A percentile compares a stretch with the other conserved stretches of the same genome.
Evolutionary conservation across 805 yeast species (phyloP).

Genomic region (Wickerhamiella alocasiicola): DNA sequence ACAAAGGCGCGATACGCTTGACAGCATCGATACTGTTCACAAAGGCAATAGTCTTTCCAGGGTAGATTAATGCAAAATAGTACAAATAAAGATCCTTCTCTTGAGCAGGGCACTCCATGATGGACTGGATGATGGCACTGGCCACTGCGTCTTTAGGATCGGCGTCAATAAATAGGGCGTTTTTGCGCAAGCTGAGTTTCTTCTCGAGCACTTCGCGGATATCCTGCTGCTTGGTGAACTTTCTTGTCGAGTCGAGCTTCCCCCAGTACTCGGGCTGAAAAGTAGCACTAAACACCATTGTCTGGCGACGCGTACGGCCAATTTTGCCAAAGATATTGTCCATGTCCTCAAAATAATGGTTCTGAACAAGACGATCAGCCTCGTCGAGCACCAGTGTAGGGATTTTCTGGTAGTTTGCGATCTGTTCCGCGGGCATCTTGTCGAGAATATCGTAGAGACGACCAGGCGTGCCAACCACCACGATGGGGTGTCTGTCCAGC

Average conservation of each 20-base stretch:
- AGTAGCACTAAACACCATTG: conserved; percentile 90
- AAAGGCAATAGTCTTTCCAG: conserved; percentile 81
- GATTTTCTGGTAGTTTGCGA: conserved; percentile 31
- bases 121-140: conserved; percentile 62
- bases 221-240: conserved; percentile 32
- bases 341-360: conserved; percentile 91
- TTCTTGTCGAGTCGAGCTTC: conserved; percentile 41
- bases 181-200: conserved; percentile 57
- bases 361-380: conserved; percentile 89
- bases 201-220: conserved; percentile 52
- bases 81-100: conserved; percentile 86
- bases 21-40: conserved; percentile 95
- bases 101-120: conserved; percentile 79
- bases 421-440: conserved; percentile 30
- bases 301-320: conserved; percentile 50
- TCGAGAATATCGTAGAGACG: conserved; percentile 64
- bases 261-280: conserved; percentile 73
- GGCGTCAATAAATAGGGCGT: conserved; percentile 66
- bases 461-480: conserved; percentile 92
- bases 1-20: conserved; percentile 65
- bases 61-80: conserved; percentile 73
- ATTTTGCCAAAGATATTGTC: conserved; percentile 65
- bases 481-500: conserved; percentile 52
- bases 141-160: conserved; percentile 78
- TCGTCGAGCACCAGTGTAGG: conserved; percentile 70